A percentile compares a stretch with the other conserved stretches of the same genome.
Evolutionary conservation across 352 stramenopile species (phyloP).

Genomic region (Synura sp.): DNA sequence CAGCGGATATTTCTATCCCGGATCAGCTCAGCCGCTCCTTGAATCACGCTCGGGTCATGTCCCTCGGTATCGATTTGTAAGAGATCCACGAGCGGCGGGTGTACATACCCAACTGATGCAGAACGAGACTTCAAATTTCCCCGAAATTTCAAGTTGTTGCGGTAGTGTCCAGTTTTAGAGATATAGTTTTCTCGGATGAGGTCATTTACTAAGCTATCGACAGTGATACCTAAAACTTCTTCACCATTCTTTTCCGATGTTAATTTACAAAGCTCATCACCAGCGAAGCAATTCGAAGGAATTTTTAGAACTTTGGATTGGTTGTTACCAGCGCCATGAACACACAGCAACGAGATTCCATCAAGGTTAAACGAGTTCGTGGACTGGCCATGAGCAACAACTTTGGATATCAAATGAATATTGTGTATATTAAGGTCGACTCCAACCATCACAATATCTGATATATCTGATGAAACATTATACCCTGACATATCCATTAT

Average conservation of each 20-base stretch:
- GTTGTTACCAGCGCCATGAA: too few species aligned
- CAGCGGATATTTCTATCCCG: neutral
- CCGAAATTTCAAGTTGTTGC: neutral
- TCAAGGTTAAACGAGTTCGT: too few species aligned
- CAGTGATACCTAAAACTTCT: neutral
- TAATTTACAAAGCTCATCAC: neutral
- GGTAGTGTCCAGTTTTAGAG: neutral
- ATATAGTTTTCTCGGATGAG: neutral
- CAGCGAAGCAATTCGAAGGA: neutral
- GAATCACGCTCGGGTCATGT: neutral
- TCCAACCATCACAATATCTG: too few species aligned
- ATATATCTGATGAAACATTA: too few species aligned
- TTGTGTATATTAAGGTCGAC: too few species aligned
- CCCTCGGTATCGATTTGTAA: neutral
- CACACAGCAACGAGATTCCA: too few species aligned
- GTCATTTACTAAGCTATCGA: neutral
- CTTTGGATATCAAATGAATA: too few species aligned
- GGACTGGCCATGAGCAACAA: too few species aligned
- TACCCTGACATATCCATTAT: too few species aligned
- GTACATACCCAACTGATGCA: neutral
- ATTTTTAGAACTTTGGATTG: too few species aligned
- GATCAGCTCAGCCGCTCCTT: neutral
- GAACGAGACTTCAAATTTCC: neutral
- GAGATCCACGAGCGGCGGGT: neutral
- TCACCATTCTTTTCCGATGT: neutral